Base-by-base conservation (phyloP, 2,329 filamentous ascomycete genomes). In the Aspergillus cejpii region DNA sequence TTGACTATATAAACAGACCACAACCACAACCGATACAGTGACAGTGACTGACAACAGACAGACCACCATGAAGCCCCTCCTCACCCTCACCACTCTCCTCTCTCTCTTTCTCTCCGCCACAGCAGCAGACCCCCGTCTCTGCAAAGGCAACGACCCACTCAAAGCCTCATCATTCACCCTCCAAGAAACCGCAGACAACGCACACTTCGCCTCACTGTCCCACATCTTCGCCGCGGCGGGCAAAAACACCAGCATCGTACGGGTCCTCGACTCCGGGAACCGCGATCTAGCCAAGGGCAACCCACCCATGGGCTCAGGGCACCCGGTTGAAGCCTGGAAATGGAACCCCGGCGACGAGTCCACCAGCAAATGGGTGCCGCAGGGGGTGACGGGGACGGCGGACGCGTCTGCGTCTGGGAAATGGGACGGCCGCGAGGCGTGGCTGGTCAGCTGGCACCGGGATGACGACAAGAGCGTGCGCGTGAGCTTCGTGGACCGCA, bases 381-480 rank as follows among this genome's bases (percentile, higher is more conserved):
- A 67, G 39, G 65, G 65, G 3, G 58, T 68, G 17, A 61, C 57
- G 15, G 58, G 59, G 17, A 62, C 65, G 1, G 60, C 57, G 1
- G 65, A 67, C 45, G 62, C 65, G 1, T 44, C 55, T 11, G 56
- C 53, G 3, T 48, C 42, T 1, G 65, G 65, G 2, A 62, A 51
- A 7, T 63, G 57, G 40, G 58, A 67, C n/a, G 63, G 59, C n/a
- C 57, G 57, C 20, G 50, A 64, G 33, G 61, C 53, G 6, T 64
- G 57, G 60, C 40, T 67, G 6, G 62, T 65, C 2, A 66, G 61
- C 49, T 68, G 65, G 65, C 54, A 68, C 38, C 50, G 57, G 1
- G 45, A 57, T 2, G 60, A 59, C 15, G 57, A 57, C 14, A 47
- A 28, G 8, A 60, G 56, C 40, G 61, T 56, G n/a, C 49, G 63